Evolutionary conservation across 805 yeast species (phyloP).

Genomic region (Yamadazyma insecticola): DNA sequence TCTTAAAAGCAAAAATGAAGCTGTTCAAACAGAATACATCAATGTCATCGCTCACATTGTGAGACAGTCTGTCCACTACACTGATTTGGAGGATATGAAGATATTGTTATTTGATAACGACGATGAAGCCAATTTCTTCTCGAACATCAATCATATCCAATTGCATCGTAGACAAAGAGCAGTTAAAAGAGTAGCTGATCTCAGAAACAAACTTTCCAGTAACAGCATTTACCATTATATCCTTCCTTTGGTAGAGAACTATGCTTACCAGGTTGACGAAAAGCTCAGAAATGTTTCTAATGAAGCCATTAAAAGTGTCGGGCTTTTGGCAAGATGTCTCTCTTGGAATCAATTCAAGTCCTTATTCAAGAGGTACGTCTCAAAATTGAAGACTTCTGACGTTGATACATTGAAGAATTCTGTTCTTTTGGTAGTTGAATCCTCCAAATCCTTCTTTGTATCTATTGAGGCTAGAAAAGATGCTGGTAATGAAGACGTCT

Average conservation of each 20-base stretch:
- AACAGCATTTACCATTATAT: conserved; percentile 71
- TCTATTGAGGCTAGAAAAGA: conserved; percentile 14
- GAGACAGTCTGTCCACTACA: conserved; percentile 32
- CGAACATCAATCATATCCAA: conserved; percentile 78
- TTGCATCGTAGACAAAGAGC: conserved; percentile 83
- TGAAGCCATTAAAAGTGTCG: conserved; percentile 63
- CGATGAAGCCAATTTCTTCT: conserved; percentile 79
- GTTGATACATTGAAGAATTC: conserved; percentile 49
- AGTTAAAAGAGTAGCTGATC: conserved; percentile 54
- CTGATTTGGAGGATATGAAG: conserved; percentile 63
- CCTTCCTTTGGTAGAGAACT: conserved; percentile 81
- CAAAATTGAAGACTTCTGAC: conserved; percentile 34
- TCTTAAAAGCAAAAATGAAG: conserved; percentile 53
- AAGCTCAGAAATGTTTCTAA: conserved; percentile 57
- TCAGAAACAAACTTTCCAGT: conserved; percentile 44
- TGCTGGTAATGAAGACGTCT: conserved; percentile 11
- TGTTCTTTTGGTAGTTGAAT: conserved; percentile 53
- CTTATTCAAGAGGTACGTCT: conserved; percentile 61
- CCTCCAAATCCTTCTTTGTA: conserved; percentile 47
- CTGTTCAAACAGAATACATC: conserved; percentile 68
- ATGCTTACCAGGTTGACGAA: conserved; percentile 56
- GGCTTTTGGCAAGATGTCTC: conserved; percentile 50
- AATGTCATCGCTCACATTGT: conserved; percentile 63
- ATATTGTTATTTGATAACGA: conserved; percentile 54
- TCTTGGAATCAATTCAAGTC: conserved; percentile 82